Evolutionary conservation across 148 eudicot species (phyloP), one percentile per base, ranked within the genome.

Genomic region (Fallopia convolvulus): DNA sequence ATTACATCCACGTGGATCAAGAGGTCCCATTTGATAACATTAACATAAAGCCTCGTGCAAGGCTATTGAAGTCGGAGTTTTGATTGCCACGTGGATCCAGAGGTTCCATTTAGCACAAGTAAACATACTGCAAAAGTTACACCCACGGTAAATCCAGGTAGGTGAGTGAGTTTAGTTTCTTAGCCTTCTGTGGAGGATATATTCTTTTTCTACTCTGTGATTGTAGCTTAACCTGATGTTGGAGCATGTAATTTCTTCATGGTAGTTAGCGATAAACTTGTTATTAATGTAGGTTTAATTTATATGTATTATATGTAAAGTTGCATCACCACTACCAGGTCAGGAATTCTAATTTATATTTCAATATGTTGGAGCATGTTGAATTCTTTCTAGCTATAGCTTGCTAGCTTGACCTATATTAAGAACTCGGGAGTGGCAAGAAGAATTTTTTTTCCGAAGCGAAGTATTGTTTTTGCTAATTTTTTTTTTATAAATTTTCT

Each of bases 1-100:
- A 95, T 79, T 95, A 93, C 83, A 83, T 93, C 39, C 89, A 91
- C 11, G 89, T 89, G 15, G 97, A 91, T 75, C 94, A 95, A 81
- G 80, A 40, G 48, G 70, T 56, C 73, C 81, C 98, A 6, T 91
- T 84, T 63, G 79, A 80, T 41, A 89, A 91, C 82, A 86, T 95
- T 47, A 86, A 76, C 75, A 76, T 95, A 83, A 89, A 84, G 84
- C 97, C 99, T 42, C 83, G 87, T 41, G 81, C 82, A 56, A 89
- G 90, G 92, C 89, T 95, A 48, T 44, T 90, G 86, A 93, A 93
- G 82, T 86, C 94, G 18, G 88, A 86, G 60, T 89, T 88, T 76
- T 93, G 86, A 86, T 81, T 39, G 47, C 47, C 47, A 44, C 47
- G 47, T 44, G 47, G 47, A 44, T 44, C 47, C 47, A 44, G 47